These are phyloP conservation scores for Chlorella sp. DNA, from an alignment of 139 green algal species.

Conservation along the genomic window DNA sequence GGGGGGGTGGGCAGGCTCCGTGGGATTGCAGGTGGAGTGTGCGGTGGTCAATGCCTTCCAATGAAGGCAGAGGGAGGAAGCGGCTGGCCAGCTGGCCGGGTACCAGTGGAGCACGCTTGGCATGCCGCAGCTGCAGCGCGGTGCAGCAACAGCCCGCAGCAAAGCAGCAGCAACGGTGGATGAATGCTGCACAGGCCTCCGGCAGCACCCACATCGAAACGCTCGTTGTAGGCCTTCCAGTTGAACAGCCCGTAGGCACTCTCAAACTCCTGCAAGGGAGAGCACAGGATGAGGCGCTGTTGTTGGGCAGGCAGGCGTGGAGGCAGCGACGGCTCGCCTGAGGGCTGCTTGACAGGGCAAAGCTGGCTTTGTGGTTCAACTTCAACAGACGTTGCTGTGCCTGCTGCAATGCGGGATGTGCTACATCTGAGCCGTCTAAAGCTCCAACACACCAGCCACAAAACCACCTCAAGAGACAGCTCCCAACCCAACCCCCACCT, in stretches of 20 bases:
- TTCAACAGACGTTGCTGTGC: not conserved
- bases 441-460: not conserved
- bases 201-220: constrained; percentile 59
- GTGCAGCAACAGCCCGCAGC: too few species aligned
- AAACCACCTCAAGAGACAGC: too few species aligned
- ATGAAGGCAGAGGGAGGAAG: not conserved
- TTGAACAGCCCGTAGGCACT: constrained; percentile 55
- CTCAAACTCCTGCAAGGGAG: constrained; percentile 14
- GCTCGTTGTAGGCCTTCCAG: constrained; percentile 51
- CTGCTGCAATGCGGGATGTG: too few species aligned
- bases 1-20: not conserved
- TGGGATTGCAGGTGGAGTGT: not conserved
- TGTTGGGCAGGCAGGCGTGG: not conserved
- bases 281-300: too few species aligned
- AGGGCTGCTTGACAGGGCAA: not conserved
- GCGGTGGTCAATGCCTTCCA: not conserved
- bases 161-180: too few species aligned
- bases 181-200: not conserved
- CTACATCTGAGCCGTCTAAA: not conserved
- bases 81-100: not conserved
- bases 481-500: too few species aligned
- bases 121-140: too few species aligned
- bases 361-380: not conserved
- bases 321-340: not conserved
- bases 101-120: not conserved